A percentile compares a stretch with the other conserved stretches of the same genome.
Evolutionary conservation across 2,329 filamentous ascomycete genomes (phyloP).

Genomic region (Exophiala lecanii-corni): DNA sequence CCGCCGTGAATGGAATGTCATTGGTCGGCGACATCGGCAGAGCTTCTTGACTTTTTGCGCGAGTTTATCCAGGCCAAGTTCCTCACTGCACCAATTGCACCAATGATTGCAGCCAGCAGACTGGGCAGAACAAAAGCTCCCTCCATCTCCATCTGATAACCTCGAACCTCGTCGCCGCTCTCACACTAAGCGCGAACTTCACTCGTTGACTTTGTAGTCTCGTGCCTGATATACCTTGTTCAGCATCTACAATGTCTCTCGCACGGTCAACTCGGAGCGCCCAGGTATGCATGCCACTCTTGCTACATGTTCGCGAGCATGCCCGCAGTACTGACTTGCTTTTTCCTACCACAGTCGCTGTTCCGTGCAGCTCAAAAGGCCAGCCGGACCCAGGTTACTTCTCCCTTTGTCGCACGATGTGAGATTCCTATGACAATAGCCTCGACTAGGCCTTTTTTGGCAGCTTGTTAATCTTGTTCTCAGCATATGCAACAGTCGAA

Average conservation of each 20-base stretch:
- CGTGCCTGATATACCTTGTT: not conserved
- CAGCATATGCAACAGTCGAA: conserved; percentile 64
- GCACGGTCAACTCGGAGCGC: conserved; percentile 23
- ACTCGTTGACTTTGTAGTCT: conserved; percentile 3
- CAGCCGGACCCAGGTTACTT: conserved; percentile 12
- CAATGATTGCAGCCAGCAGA: conserved; percentile 1
- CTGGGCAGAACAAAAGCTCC: too few relatives aligned
- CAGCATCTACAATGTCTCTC: conserved; percentile 7
- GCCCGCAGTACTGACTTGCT: conserved; percentile 8
- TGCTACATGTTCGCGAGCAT: not conserved
- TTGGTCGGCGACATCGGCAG: conserved; percentile 11
- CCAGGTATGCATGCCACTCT: conserved; percentile 16
- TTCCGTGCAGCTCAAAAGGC: conserved; percentile 24
- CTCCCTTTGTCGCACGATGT: conserved; percentile 24
- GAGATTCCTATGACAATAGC: conserved; percentile 10
- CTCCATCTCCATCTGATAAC: too few relatives aligned
- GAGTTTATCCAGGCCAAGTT: conserved; percentile 6
- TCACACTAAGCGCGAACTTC: not conserved
- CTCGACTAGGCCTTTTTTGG: not conserved
- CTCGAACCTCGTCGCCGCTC: not conserved
- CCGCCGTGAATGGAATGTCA: not conserved
- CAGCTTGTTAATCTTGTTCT: conserved; percentile 2
- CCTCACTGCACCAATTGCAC: not conserved
- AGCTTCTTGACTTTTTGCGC: conserved; percentile 12
- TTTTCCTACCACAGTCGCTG: conserved; percentile 23